Conservation (phyloP, 108 stramenopile species). For the Ochromonas danica region DNA sequence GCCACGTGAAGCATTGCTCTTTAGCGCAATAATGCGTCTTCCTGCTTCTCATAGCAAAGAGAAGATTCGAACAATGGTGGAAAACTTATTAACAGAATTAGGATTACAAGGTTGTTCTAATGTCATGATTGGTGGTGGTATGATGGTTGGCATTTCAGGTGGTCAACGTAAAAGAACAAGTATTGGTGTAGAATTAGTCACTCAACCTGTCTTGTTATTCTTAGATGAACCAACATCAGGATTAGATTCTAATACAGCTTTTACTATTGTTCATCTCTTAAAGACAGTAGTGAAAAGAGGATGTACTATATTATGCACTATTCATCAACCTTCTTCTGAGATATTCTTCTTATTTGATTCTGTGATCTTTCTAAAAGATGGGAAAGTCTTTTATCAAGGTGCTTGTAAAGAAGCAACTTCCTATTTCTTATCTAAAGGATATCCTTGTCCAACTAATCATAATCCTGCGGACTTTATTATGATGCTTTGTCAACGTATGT, state of each 20-base stretch:
- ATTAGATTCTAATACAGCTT: constrained; percentile 71
- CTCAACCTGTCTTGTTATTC: constrained; percentile 23
- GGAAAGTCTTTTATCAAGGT: neutral
- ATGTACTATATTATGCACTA: constrained; percentile 22
- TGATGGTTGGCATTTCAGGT: constrained; percentile 56
- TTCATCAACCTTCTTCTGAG: too few relatives aligned
- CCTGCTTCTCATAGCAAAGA: neutral
- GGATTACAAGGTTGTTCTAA: neutral
- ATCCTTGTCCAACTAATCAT: constrained; percentile 1
- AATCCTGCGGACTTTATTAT: constrained; percentile 18
- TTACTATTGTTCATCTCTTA: neutral
- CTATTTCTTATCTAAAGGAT: neutral
- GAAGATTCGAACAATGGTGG: neutral
- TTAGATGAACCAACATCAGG: constrained; percentile 62
- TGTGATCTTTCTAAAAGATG: constrained; percentile 11
- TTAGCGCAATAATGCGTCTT: constrained; percentile 35
- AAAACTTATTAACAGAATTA: neutral
- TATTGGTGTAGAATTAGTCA: constrained; percentile 47
- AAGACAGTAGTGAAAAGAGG: neutral
- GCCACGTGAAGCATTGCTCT: constrained; percentile 38
- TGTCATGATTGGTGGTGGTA: constrained; percentile 36
- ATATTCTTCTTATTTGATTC: constrained; percentile 1
- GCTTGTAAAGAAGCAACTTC: neutral
- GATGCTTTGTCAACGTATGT: neutral
- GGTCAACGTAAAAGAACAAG: constrained; percentile 60